phyloP scores from a whole-genome alignment of 306 rosid species.

The Erythrophleum fordii region DNA sequence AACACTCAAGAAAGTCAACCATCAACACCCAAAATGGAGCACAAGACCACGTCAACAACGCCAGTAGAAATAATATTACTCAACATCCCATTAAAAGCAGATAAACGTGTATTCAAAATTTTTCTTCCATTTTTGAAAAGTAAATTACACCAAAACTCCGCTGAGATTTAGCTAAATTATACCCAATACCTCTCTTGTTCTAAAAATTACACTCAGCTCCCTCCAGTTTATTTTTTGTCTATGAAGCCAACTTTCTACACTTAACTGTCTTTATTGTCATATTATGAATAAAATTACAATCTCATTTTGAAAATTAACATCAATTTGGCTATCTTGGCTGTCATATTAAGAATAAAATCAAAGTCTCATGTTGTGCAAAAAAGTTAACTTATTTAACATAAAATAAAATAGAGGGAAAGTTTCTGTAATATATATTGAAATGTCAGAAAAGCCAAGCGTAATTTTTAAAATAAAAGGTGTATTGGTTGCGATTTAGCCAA shows the following conservation, averaged over 20 bases:
- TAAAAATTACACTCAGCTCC: background rate
- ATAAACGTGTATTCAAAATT: constrained; percentile 23
- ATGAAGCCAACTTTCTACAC: background rate
- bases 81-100: constrained; percentile 4
- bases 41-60: constrained; percentile 24
- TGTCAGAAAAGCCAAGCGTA: background rate
- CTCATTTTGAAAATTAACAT: background rate
- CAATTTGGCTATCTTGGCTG: background rate
- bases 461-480: background rate
- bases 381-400: background rate
- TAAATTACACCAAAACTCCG: background rate
- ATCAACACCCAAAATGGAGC: constrained; percentile 27
- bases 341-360: background rate
- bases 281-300: background rate
- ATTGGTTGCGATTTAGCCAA: background rate
- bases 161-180: background rate
- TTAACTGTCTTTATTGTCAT: background rate
- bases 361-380: background rate
- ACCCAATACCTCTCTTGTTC: background rate
- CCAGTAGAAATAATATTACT: constrained; percentile 34
- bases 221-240: background rate
- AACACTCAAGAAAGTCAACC: constrained; percentile 39
- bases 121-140: background rate
- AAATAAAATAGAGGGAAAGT: background rate
- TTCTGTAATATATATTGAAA: background rate